phyloP scores from a whole-genome alignment of 345 rosid species.

The Isatis tinctoria region DNA sequence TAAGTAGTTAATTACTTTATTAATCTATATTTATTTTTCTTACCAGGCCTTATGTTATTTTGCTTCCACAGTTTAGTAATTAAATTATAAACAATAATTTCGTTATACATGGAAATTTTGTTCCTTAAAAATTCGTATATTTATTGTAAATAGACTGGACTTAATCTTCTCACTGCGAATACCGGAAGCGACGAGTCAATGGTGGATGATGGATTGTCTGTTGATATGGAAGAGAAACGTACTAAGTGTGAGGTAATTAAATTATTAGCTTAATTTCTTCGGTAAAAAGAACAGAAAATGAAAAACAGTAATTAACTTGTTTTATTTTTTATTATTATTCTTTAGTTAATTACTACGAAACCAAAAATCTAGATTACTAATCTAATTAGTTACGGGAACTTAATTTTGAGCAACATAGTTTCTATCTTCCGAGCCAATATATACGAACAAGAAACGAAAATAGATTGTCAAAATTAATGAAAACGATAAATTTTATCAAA shows the following conservation, averaged over 20 bases:
- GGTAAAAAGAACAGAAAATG: not conserved
- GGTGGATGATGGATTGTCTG: constrained; percentile 76
- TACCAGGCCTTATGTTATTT: not conserved
- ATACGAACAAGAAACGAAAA: not conserved
- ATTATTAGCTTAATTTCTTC: not conserved
- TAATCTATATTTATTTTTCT: not conserved
- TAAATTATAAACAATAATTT: not conserved
- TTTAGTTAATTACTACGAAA: not conserved
- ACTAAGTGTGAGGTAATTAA: constrained; percentile 55
- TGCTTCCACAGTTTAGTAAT: not conserved
- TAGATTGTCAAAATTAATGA: not conserved
- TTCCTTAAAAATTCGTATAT: not conserved
- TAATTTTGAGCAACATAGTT: not conserved
- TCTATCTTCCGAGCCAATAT: not conserved
- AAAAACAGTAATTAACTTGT: not conserved
- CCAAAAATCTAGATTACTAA: not conserved
- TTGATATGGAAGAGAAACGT: constrained; percentile 58
- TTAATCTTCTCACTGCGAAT: constrained; percentile 66
- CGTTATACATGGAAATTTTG: not conserved
- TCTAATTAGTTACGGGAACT: not conserved
- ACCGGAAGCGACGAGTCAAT: constrained; percentile 82
- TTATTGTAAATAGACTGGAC: constrained; percentile 52
- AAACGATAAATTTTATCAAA: not conserved
- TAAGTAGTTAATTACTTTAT: constrained; percentile 29
- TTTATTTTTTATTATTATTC: not conserved